Conservation (phyloP, 768 basidiomycete genomes). For the Rhodotorula babjevae region DNA sequence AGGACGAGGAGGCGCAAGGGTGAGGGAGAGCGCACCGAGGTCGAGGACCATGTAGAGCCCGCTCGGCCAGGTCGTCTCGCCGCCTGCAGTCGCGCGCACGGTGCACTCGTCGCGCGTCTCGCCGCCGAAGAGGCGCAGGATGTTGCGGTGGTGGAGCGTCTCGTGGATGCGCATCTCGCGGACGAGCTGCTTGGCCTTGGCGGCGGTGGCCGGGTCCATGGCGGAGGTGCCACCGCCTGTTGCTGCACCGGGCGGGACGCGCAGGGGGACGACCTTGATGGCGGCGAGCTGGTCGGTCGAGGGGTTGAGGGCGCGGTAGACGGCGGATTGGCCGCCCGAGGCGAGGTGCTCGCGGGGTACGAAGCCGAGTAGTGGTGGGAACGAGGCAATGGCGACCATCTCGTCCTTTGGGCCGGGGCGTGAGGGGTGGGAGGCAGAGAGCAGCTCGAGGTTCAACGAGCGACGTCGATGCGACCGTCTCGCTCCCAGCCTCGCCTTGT, state of each 20-base stretch:
- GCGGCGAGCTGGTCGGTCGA: constrained; percentile 26
- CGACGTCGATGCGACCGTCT: neutral
- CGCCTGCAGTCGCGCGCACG: neutral
- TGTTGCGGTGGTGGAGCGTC: constrained; percentile 68
- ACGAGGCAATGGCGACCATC: neutral
- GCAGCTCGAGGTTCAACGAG: neutral
- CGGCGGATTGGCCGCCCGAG: constrained; percentile 21
- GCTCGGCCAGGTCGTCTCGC: constrained; percentile 55
- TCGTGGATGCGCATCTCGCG: constrained; percentile 90
- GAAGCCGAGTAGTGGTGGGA: constrained; percentile 25
- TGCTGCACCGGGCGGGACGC: neutral
- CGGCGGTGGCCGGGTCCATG: neutral
- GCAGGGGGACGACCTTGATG: constrained; percentile 40
- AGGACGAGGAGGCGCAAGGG: neutral
- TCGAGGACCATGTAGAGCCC: constrained; percentile 92
- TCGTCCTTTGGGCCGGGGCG: neutral
- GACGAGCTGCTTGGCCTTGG: constrained; percentile 70
- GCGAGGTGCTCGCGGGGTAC: constrained; percentile 27
- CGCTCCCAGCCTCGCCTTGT: too few species aligned
- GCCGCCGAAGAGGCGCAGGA: constrained; percentile 72
- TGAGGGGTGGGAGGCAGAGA: neutral
- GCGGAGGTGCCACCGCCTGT: neutral
- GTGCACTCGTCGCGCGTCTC: constrained; percentile 21
- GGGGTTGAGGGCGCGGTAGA: constrained; percentile 38
- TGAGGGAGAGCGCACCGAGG: constrained; percentile 46